Evolutionary conservation across 2,329 filamentous ascomycete species (phyloP).

Genomic region (Escovopsis sp.): DNA sequence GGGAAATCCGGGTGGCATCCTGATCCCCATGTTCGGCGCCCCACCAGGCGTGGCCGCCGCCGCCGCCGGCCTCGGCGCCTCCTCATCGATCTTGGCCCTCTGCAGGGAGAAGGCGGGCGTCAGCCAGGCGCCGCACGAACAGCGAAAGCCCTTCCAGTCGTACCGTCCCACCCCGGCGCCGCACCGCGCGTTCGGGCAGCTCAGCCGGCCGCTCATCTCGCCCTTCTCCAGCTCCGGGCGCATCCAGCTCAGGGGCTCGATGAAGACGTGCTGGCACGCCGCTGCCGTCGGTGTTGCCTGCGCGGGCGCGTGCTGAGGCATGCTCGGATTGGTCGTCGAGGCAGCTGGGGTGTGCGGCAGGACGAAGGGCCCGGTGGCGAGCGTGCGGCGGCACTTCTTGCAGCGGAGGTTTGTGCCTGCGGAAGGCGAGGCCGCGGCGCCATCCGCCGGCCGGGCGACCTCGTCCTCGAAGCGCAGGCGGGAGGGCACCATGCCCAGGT

Average conservation of each 20-base stretch:
- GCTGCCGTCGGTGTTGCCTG: slow-evolving; percentile 6
- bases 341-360: slow-evolving; percentile 36
- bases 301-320: slow-evolving; percentile 3
- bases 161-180: slow-evolving; percentile 78
- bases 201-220: slow-evolving; percentile 66
- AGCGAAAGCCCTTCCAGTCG: slow-evolving; percentile 89
- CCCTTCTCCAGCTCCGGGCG: slow-evolving; percentile 65
- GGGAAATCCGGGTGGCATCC: slow-evolving; percentile 35
- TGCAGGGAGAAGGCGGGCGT: slow-evolving; percentile 81
- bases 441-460: slow-evolving; percentile 5
- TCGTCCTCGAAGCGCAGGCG: slow-evolving; percentile 74
- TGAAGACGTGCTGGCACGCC: slow-evolving; percentile 70
- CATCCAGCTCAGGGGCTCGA: slow-evolving; percentile 96
- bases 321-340: slow-evolving; percentile 1
- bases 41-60: slow-evolving; percentile 8
- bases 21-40: slow-evolving; percentile 28
- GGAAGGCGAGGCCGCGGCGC: neutral
- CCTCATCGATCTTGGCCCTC: slow-evolving; percentile 67
- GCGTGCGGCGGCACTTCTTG: slow-evolving; percentile 69
- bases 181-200: slow-evolving; percentile 69
- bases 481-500: slow-evolving; percentile 65
- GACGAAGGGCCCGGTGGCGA: slow-evolving; percentile 46
- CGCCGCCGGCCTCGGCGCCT: slow-evolving; percentile 15
- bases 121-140: slow-evolving; percentile 81
- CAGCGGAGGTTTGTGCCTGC: slow-evolving; percentile 45